Base-by-base conservation (phyloP, 805 yeast genomes). In the Kuraishia cidri region DNA sequence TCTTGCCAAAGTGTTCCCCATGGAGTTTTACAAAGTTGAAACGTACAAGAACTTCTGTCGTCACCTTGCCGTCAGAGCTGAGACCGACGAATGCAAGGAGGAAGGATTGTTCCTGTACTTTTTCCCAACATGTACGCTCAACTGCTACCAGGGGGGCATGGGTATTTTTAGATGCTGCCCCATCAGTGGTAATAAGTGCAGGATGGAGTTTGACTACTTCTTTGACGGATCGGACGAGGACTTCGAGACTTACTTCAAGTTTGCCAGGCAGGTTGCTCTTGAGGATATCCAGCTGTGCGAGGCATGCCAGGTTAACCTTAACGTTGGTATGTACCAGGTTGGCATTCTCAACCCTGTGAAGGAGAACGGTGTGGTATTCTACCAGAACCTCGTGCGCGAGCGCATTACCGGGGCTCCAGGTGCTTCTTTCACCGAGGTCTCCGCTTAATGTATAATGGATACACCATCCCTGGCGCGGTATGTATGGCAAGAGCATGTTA, bases 181-280 rank as follows among this genome's bases (percentile, higher is more conserved):
- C n/a, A 35, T 50, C 22, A 36, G 35, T 20, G 56, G 49, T 2
- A 39, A 39, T 33, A 49, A 36, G 22, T 40, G 45, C 7, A 43
- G 56, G 20, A 50, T 48, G 52, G 56, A 52, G 37, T 50, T 52
- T 33, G 57, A 52, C 30, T 52, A 50, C 30, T 52, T 36, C 33
- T 50, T 48, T 31, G 36, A 32, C 15, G 54, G 52, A 14, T 19
- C 38, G n/a, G 46, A 46, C 10, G 54, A 48, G 32, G 48, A 46
- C 4, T 52, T 46, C 30, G 48, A 50, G 36, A 40, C 26, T 6
- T 52, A 50, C 36, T 50, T 38, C 32, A 42, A 43, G 25, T 52
- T 52, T 41, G 56, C 52, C 3, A 44, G 57, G 37, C 55, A 50
- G 37, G 57, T 52, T 29, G 56, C 56, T 9, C 20, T 40, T 16